A percentile compares a stretch with the other conserved stretches of the same genome.
Evolutionary conservation across 345 rosid species (phyloP).

Genomic region (Pugionium cornutum): DNA sequence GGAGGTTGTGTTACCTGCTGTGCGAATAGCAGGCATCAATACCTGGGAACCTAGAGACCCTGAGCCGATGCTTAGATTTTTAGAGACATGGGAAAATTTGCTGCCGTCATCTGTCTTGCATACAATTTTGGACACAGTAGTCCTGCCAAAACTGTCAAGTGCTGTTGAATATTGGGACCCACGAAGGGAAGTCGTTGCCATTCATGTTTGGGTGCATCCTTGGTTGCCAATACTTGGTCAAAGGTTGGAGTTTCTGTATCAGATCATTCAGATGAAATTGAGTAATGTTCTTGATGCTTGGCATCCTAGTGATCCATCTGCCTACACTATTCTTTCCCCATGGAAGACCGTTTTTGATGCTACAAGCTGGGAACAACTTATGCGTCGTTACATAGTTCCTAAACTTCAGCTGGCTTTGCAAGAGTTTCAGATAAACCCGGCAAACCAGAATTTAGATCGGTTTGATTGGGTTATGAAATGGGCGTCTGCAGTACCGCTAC

Average conservation of each 20-base stretch:
- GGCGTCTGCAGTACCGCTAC: slow-evolving; percentile 81
- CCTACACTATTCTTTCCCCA: slow-evolving; percentile 79
- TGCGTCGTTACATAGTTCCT: slow-evolving; percentile 88
- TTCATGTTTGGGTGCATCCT: slow-evolving; percentile 94
- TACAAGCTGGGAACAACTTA: slow-evolving; percentile 82
- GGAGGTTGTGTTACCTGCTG: slow-evolving; percentile 79
- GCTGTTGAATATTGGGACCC: slow-evolving; percentile 97
- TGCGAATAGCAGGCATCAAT: slow-evolving; percentile 76
- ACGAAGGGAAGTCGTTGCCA: slow-evolving; percentile 70
- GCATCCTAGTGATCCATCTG: slow-evolving; percentile 88
- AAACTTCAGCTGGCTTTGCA: slow-evolving; percentile 81
- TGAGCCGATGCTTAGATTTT: slow-evolving; percentile 90
- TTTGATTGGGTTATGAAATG: slow-evolving; percentile 78
- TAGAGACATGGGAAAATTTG: slow-evolving; percentile 80
- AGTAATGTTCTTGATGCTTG: slow-evolving; percentile 86
- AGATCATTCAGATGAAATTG: slow-evolving; percentile 77
- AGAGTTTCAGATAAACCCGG: slow-evolving; percentile 81
- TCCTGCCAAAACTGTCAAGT: slow-evolving; percentile 70
- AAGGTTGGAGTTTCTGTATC: slow-evolving; percentile 72
- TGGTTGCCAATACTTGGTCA: slow-evolving; percentile 87
- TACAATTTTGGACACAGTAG: slow-evolving; percentile 59
- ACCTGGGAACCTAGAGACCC: slow-evolving; percentile 95
- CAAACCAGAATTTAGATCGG: slow-evolving; percentile 72
- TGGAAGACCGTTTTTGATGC: slow-evolving; percentile 93
- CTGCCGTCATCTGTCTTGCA: slow-evolving; percentile 67